A percentile compares a stretch with the other conserved stretches of the same genome.
phyloP scores from a whole-genome alignment of 139 green algal species.

The Pedinophyceae sp. region DNA sequence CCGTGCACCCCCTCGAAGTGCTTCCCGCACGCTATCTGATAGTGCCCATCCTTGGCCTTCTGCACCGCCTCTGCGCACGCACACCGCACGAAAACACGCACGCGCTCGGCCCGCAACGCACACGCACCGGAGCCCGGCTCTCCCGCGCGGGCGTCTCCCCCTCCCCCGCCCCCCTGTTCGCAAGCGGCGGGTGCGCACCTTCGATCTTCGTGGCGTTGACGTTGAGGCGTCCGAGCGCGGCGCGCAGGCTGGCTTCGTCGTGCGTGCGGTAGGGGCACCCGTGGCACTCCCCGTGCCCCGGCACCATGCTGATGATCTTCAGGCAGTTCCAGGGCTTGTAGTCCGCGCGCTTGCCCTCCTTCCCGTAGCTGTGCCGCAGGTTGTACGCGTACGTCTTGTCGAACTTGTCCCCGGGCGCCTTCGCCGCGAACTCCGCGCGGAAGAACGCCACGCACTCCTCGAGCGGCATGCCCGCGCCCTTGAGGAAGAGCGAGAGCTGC shows the following conservation, averaged over 20 bases:
- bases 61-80: conserved; percentile 33
- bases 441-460: conserved; percentile 90
- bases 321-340: conserved; percentile 77
- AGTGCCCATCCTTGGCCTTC: conserved; percentile 63
- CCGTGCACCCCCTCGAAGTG: conserved; percentile 66
- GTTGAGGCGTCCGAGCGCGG: conserved; percentile 29
- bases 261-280: conserved; percentile 84
- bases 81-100: background rate
- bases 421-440: conserved; percentile 58
- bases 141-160: conserved; percentile 10
- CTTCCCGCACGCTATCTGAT: conserved; percentile 80
- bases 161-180: conserved; percentile 19
- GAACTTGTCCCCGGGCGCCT: conserved; percentile 61
- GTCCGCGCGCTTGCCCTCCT: conserved; percentile 84
- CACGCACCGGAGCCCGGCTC: background rate
- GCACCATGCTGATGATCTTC: conserved; percentile 52
- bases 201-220: conserved; percentile 13
- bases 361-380: conserved; percentile 92
- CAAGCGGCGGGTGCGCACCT: background rate
- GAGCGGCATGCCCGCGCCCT: conserved; percentile 75
- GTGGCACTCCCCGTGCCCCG: conserved; percentile 37
- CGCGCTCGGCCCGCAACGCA: background rate
- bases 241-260: conserved; percentile 34
- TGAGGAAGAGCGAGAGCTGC: conserved; percentile 93
- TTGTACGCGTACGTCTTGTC: conserved; percentile 95